Percentiles rank a stretch among this genome's conserved stretches.
phyloP scores from a whole-genome alignment of 208 protist genomes.

The Herpetomonas tarakana region DNA sequence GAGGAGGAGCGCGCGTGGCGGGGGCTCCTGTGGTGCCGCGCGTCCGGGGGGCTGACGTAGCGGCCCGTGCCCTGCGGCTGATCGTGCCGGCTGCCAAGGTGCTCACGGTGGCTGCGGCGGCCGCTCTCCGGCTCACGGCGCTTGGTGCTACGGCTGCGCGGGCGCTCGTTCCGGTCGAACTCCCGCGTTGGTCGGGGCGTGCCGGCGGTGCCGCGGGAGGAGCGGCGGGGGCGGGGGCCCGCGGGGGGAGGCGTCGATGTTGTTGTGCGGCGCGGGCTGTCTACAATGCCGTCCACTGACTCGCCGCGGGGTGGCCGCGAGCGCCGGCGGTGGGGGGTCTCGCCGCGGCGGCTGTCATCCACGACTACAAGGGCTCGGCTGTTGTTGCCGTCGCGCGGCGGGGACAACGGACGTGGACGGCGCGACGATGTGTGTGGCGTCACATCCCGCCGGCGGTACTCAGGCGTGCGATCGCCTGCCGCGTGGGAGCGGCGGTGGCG shows the following conservation, averaged over 20 bases:
- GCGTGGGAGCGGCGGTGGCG: slow-evolving; percentile 5
- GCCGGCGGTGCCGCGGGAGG: slow-evolving; percentile 11
- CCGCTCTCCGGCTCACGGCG: slow-evolving; percentile 5
- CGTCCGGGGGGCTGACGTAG: slow-evolving; percentile 12
- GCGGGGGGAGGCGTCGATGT: slow-evolving; percentile 2
- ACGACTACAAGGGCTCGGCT: slow-evolving; percentile 18
- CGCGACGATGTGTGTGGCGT: slow-evolving; percentile 8
- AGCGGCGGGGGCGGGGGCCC: slow-evolving; percentile 13
- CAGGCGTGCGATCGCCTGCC: neutral
- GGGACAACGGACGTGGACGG: slow-evolving; percentile 1
- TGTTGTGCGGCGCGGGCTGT: slow-evolving; percentile 9
- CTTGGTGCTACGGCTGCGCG: slow-evolving; percentile 2
- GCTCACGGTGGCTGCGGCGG: neutral
- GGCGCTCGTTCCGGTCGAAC: slow-evolving; percentile 1
- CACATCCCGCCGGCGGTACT: slow-evolving; percentile 20
- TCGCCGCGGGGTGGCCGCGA: slow-evolving; percentile 5
- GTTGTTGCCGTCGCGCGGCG: slow-evolving; percentile 6
- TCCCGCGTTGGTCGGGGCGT: slow-evolving; percentile 5
- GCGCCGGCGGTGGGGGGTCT: slow-evolving; percentile 13
- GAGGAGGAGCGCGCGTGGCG: slow-evolving; percentile 14
- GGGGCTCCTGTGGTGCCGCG: neutral
- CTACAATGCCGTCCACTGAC: slow-evolving; percentile 10
- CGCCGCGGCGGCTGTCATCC: slow-evolving; percentile 6
- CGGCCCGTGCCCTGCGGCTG: slow-evolving; percentile 7
- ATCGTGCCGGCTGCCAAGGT: neutral